Conservation (phyloP, 768 basidiomycete species). For the Leucocoprinus sp. region DNA sequence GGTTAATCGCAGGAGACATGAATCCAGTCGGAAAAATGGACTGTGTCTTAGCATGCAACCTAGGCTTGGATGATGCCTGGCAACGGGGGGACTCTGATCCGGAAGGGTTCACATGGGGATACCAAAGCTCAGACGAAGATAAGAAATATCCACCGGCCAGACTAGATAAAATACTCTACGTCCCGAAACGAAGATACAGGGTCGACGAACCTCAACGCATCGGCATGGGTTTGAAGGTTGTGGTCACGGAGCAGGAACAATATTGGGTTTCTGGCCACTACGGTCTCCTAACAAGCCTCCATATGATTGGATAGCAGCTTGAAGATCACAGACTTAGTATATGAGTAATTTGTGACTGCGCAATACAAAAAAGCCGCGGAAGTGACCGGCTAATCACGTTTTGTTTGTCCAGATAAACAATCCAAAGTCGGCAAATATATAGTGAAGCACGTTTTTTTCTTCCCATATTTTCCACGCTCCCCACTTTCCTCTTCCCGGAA, state of each 20-base stretch:
- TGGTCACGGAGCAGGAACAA: slow-evolving; percentile 22
- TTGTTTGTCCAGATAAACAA: slow-evolving; percentile 10
- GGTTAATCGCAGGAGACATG: slow-evolving; percentile 67
- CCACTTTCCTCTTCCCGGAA: slow-evolving; percentile 18
- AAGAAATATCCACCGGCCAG: slow-evolving; percentile 41
- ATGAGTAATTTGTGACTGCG: no score
- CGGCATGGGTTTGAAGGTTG: slow-evolving; percentile 45
- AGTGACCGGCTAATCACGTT: no score
- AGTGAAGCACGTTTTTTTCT: slow-evolving; percentile 14
- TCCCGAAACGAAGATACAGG: slow-evolving; percentile 37
- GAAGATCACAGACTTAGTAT: no score
- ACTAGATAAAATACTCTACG: slow-evolving; percentile 61
- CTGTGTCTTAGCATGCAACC: slow-evolving; percentile 27
- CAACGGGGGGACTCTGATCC: slow-evolving; percentile 33
- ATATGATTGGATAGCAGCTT: slow-evolving; percentile 13
- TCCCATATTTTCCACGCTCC: slow-evolving; percentile 20
- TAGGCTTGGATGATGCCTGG: slow-evolving; percentile 58
- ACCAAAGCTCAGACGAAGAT: slow-evolving; percentile 36
- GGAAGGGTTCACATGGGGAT: slow-evolving; percentile 61
- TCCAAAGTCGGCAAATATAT: not conserved
- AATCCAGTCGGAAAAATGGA: slow-evolving; percentile 52
- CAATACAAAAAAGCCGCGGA: no score
- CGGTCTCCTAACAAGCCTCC: slow-evolving; percentile 42
- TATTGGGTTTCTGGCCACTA: slow-evolving; percentile 63
- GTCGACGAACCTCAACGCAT: slow-evolving; percentile 48